These are phyloP conservation scores for Pulicaria dysenterica DNA, from an alignment of 129 eudicot species.

Conservation along the genomic window DNA sequence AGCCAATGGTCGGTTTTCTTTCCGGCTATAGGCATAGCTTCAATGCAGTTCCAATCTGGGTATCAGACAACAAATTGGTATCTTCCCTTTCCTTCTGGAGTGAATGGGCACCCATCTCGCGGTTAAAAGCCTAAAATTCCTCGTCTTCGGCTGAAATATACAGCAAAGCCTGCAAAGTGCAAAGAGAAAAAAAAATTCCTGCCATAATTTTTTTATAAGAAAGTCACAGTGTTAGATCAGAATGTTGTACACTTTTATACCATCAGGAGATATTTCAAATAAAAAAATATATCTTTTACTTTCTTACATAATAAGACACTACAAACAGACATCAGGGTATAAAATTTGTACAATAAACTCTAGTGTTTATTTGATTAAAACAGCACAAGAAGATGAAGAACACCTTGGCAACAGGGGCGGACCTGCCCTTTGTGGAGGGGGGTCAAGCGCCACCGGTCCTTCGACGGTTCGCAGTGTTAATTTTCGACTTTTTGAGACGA, in stretches of 20 bases:
- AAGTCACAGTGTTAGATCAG: neutral
- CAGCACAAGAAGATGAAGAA: conserved; percentile 25
- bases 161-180: conserved; percentile 59
- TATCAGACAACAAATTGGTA: conserved; percentile 16
- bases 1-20: conserved; percentile 71
- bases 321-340: neutral
- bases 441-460: no score
- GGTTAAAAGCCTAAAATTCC: conserved; percentile 68
- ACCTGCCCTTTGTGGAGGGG: no score
- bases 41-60: conserved; percentile 51
- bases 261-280: neutral
- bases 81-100: conserved; percentile 56
- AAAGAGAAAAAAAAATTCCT: neutral
- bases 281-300: no score
- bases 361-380: conserved; percentile 12
- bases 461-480: no score
- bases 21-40: conserved; percentile 68
- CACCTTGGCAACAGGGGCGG: no score
- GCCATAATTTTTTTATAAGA: neutral
- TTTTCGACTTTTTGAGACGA: no score
- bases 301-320: neutral
- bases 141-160: conserved; percentile 91
- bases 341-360: conserved; percentile 2
- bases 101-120: conserved; percentile 61
- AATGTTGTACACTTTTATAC: neutral